Conservation (phyloP, 1,284 basidiomycete species). For the Ustilago esculenta region DNA sequence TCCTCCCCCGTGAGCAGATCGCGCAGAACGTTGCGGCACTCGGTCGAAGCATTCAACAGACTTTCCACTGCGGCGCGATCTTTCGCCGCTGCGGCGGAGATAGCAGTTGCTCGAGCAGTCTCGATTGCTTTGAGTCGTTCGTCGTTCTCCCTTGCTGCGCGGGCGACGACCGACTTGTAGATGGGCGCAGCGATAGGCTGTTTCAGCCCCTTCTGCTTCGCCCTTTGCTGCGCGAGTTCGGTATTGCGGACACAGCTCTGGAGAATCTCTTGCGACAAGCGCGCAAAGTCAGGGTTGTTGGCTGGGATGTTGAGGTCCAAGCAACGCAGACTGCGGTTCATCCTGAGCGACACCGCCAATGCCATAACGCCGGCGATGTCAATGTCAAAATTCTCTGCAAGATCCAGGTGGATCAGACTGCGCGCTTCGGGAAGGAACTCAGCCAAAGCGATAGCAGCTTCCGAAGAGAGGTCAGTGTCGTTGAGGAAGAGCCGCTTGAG, state of each 20-base stretch:
- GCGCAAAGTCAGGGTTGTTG: constrained; percentile 85
- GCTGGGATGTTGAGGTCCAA: constrained; percentile 89
- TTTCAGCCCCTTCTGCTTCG: constrained; percentile 48
- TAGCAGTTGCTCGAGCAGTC: constrained; percentile 29
- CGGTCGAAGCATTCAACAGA: constrained; percentile 31
- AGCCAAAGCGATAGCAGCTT: constrained; percentile 91
- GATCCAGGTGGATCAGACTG: constrained; percentile 81
- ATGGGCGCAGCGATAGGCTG: constrained; percentile 59
- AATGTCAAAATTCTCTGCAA: constrained; percentile 70
- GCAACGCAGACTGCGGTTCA: constrained; percentile 85
- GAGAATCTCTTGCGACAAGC: constrained; percentile 70
- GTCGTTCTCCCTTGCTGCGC: constrained; percentile 56
- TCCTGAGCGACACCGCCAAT: constrained; percentile 81
- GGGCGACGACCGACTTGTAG: constrained; percentile 57
- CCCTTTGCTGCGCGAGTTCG: constrained; percentile 50
- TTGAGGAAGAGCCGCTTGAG: constrained; percentile 92
- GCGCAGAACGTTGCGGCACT: constrained; percentile 41
- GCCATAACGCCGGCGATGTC: constrained; percentile 93
- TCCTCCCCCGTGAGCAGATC: constrained; percentile 51
- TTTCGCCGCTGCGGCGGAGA: constrained; percentile 19
- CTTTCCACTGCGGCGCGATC: constrained; percentile 18
- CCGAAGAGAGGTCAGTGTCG: constrained; percentile 80
- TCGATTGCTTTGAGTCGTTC: constrained; percentile 43
- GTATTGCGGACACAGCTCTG: constrained; percentile 79
- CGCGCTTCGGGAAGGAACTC: constrained; percentile 93